Evolutionary conservation across 1,284 basidiomycete genomes (phyloP), one percentile per base, ranked within the genome.

Genomic region (Quambalaria eucalypti): DNA sequence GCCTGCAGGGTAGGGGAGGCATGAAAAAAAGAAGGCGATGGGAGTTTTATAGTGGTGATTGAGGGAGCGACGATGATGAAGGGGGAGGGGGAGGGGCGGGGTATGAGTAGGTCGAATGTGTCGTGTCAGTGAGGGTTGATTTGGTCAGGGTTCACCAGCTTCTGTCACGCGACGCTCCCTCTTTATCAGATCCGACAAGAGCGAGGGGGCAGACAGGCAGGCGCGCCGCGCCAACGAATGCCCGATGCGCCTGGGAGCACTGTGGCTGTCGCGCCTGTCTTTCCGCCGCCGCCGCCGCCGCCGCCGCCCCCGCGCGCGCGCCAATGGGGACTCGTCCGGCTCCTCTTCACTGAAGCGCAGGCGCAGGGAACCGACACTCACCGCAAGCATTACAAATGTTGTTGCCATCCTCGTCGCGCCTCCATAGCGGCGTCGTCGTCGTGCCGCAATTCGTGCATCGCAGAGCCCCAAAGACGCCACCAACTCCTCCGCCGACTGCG

Each of bases 361-460:
- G 16, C 8, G n/a, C 10, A 30, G 23, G 26, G 29, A 28, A 12
- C 16, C 48, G 19, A 39, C 6, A 52, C 52, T 50, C 23, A 52
- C 61, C 52, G 52, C 78, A 90, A 81, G 87, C 88, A 69, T 90
- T 90, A 80, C 88, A 90, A 48, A 90, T 87, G 1, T 88, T 89
- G 79, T 88, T 88, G 54, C 88, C 88, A 73, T 90, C 88, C 66
- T 89, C 87, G 70, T 90, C 88, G 76, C 89, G 89, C 62, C 88
- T 81, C 87, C 88, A 90, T 33, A 90, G 81, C n/a, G 88, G 88
- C 3, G 88, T 90, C 23, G 87, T 87, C 2, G 86, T 89, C 21
- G 87, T 90, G 68, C 88, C 85, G 78, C 88, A 90, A 71, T 90
- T 90, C 77, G 86, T 87, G 78, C 88, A 90, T 31, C 61, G 64